These are phyloP conservation scores for Clonostachys sp. DNA, from an alignment of 2,329 filamentous ascomycete species.

Conservation along the genomic window DNA sequence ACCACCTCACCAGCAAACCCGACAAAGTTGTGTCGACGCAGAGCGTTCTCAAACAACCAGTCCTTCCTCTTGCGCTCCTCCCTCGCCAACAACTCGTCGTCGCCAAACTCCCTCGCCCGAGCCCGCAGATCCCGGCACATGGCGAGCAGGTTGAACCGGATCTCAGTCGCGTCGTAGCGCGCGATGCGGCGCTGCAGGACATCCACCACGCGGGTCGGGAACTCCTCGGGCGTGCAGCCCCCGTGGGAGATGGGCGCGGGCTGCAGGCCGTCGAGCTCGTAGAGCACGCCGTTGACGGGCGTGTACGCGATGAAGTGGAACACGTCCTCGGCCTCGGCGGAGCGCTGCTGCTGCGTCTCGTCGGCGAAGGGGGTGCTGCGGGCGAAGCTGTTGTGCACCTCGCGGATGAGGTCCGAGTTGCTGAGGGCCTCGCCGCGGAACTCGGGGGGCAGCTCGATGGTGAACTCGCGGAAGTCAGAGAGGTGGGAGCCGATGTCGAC, in stretches of 20 bases:
- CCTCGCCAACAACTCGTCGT: constrained; percentile 69
- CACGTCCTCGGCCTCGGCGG: constrained; percentile 74
- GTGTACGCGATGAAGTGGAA: constrained; percentile 99
- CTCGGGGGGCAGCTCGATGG: constrained; percentile 75
- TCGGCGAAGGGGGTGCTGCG: constrained; percentile 86
- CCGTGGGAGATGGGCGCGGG: constrained; percentile 90
- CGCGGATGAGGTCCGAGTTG: constrained; percentile 65
- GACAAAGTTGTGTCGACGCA: constrained; percentile 92
- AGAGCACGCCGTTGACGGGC: constrained; percentile 71
- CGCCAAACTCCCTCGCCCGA: constrained; percentile 75
- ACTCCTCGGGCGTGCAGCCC: constrained; percentile 61
- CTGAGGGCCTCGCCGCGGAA: constrained; percentile 56
- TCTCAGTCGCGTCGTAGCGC: constrained; percentile 82
- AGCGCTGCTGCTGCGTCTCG: constrained; percentile 64
- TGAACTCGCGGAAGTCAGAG: constrained; percentile 81
- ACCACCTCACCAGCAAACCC: constrained; percentile 89
- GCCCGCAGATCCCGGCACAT: constrained; percentile 82
- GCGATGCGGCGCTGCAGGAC: constrained; percentile 80
- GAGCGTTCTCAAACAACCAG: constrained; percentile 94
- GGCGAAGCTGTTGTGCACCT: constrained; percentile 87
- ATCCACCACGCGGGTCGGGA: constrained; percentile 77
- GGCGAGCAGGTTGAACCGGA: constrained; percentile 92
- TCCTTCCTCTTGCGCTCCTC: constrained; percentile 80
- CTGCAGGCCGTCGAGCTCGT: constrained; percentile 94
- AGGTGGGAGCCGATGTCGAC: constrained; percentile 71